Percentiles rank a stretch among this genome's conserved stretches.
These are phyloP conservation scores for Craterostigma plantagineum DNA, from an alignment of 257 asterid species.

Conservation along the genomic window DNA sequence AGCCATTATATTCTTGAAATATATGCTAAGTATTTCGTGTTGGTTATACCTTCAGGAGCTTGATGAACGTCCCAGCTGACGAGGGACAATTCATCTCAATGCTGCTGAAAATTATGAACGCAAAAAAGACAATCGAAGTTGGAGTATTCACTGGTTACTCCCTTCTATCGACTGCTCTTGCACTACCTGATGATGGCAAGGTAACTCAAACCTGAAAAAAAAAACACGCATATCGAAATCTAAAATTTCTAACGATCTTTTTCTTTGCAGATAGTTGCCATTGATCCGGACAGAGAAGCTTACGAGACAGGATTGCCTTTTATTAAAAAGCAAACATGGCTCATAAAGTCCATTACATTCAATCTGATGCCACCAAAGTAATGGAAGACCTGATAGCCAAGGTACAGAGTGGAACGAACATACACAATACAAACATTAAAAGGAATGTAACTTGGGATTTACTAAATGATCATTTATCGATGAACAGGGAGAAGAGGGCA, in stretches of 20 bases:
- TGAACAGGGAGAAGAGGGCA: constrained; percentile 41
- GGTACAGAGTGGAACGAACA: constrained; percentile 8
- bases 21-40: no score
- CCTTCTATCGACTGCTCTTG: constrained; percentile 31
- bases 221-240: no score
- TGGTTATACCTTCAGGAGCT: constrained; percentile 21
- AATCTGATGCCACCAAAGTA: constrained; percentile 20
- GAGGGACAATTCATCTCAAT: constrained; percentile 31
- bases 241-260: no score
- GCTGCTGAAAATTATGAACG: constrained; percentile 36
- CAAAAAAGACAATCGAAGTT: constrained; percentile 41
- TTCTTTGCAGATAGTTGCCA: constrained; percentile 18
- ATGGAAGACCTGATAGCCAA: constrained; percentile 14
- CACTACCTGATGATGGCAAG: constrained; percentile 34
- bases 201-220: constrained; percentile 12
- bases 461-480: background rate
- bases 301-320: constrained; percentile 34
- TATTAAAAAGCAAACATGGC: constrained; percentile 34
- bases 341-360: constrained; percentile 28
- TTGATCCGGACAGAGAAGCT: constrained; percentile 41
- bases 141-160: constrained; percentile 56
- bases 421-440: no score
- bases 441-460: background rate
- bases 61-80: constrained; percentile 34
- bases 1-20: no score